phyloP scores from a whole-genome alignment of 225 moss, liverwort and hornwort species.

The Marchantia polymorpha region DNA sequence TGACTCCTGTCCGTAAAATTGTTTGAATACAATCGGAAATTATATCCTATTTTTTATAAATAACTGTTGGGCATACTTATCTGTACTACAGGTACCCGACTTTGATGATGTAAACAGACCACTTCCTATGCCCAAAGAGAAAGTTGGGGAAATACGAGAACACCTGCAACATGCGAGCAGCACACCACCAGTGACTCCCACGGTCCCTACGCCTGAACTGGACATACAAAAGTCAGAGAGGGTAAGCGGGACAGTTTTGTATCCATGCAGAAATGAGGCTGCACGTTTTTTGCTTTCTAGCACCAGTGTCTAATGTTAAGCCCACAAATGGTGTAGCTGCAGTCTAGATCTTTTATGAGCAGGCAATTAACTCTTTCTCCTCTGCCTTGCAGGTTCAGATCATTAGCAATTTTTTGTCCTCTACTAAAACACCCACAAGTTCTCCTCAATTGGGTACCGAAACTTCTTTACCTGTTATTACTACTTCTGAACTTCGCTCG shows the following conservation, averaged over 20 bases:
- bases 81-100: conserved; percentile 56
- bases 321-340: background rate
- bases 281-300: background rate
- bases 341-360: background rate
- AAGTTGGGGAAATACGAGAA: conserved; percentile 60
- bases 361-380: background rate
- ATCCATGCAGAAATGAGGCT: background rate
- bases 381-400: conserved; percentile 37
- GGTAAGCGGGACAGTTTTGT: conserved; percentile 22
- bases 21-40: background rate
- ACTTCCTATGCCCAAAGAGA: conserved; percentile 61
- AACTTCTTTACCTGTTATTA: background rate
- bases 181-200: conserved; percentile 16
- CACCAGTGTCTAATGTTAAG: background rate
- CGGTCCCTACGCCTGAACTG: conserved; percentile 16
- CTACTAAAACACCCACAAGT: conserved; percentile 18
- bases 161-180: conserved; percentile 52
- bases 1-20: background rate
- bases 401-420: conserved; percentile 39
- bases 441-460: conserved; percentile 13
- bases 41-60: background rate
- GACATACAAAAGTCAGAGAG: conserved; percentile 44
- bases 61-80: background rate
- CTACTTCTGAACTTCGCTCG: background rate
- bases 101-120: conserved; percentile 83